Percentiles rank a stretch among this genome's conserved stretches.
Evolutionary conservation across 2,329 filamentous ascomycete genomes (phyloP).

Genomic region (Cladosporium sp.): DNA sequence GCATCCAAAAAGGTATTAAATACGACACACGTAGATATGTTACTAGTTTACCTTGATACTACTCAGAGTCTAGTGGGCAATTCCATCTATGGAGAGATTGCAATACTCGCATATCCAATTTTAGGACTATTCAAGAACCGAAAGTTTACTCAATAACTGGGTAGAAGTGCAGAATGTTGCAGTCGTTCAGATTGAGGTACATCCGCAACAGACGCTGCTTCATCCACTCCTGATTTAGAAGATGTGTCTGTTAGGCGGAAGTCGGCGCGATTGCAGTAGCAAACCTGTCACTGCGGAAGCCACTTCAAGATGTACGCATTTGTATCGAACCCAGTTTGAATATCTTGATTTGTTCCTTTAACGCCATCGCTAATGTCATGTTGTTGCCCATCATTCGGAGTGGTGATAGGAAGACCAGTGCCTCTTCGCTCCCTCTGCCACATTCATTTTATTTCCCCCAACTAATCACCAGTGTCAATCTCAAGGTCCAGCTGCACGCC

Average conservation of each 20-base stretch:
- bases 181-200: background rate
- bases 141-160: background rate
- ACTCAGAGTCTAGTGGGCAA: background rate
- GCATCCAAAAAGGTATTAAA: background rate
- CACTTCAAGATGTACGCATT: background rate
- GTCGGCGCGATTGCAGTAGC: background rate
- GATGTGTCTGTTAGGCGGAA: background rate
- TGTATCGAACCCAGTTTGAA: background rate
- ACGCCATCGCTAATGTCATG: conserved; percentile 9
- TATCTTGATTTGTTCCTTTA: background rate
- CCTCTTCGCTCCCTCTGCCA: background rate
- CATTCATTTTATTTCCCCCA: background rate
- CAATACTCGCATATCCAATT: background rate
- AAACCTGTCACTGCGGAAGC: background rate
- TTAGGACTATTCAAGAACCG: background rate
- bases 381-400: background rate
- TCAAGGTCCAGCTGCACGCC: conserved; percentile 66
- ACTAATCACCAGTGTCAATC: conserved; percentile 42
- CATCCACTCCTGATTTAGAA: background rate
- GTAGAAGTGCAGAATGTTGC: background rate
- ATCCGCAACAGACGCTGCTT: background rate
- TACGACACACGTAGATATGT: background rate
- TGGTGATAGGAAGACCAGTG: background rate
- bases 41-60: background rate
- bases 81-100: background rate